Evolutionary conservation across 2,329 filamentous ascomycete genomes (phyloP), one percentile per base, ranked within the genome.

Genomic region (Scytalidium lignicola): DNA sequence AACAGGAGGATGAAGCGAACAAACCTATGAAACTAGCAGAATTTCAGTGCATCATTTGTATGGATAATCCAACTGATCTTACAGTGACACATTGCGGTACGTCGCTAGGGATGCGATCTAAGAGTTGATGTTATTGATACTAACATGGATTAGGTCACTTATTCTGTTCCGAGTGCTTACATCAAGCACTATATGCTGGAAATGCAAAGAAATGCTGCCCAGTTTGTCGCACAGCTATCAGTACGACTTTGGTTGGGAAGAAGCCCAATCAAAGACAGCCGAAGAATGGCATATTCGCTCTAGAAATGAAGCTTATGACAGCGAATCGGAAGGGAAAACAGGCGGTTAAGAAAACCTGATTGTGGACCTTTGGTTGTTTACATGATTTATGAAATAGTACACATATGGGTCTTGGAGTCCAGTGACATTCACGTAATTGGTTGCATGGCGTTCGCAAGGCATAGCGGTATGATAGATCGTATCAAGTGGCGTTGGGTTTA

Each of bases 61-160:
- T 85, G 79, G 82, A 85, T 52, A 72, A 80, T 52, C 75, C 72
- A 21, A 75, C 73, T 1, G 69, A 72, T 22, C 58, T 86, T 52
- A 83, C 80, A 1, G 76, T 84, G 42, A 86, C 82, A 2, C 79
- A 84, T 63, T 86, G 82, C 64, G 82, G 82, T 85, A 78, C 55
- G 79, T 63, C 26, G 3, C 37, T 17, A 22, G 22, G 45, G 20
- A 41, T 23, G 41, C 43, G n/a, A n/a, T n/a, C n/a, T n/a, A n/a
- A 39, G 22, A 39, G 41, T n/a, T 26, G 22, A 12, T 23, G 21
- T 19, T 20, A 26, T n/a, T 26, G 17, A 32, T 50, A 26, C 51
- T 61, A 49, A 58, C 57, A 46, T 48, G 19, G 32, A 10, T 22
- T 39, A 85, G 82, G 82, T 9, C 82, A 86, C 58, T 67, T 85